phyloP scores from a whole-genome alignment of 2,329 filamentous ascomycete genomes.

The Talaromyces piceae region DNA sequence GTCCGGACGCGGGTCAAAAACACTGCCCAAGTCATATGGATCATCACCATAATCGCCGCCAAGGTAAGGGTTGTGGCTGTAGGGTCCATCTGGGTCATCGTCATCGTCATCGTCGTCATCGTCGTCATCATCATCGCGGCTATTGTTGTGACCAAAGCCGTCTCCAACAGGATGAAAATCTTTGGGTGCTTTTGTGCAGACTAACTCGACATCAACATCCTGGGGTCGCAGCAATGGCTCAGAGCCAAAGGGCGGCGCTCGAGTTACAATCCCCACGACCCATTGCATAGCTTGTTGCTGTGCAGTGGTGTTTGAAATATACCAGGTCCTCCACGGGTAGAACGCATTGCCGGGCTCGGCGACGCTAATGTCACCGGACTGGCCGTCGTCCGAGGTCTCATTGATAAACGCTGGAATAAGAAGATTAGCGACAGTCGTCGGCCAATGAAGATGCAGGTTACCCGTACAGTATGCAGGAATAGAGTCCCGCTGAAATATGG shows the following conservation, averaged over 20 bases:
- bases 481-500: constrained; percentile 25
- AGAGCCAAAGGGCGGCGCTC: constrained; percentile 23
- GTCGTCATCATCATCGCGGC: background rate
- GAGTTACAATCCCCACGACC: constrained; percentile 31
- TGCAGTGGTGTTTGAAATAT: constrained; percentile 26
- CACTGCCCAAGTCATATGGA: background rate
- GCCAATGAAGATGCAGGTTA: background rate
- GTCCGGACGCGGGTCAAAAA: background rate
- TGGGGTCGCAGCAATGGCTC: constrained; percentile 17
- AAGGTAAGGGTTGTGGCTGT: background rate
- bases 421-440: constrained; percentile 1
- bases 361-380: constrained; percentile 19
- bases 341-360: constrained; percentile 22
- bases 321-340: constrained; percentile 31
- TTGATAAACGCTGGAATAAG: constrained; percentile 24
- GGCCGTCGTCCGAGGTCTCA: constrained; percentile 16
- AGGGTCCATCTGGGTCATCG: background rate
- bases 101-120: background rate
- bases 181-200: constrained; percentile 28
- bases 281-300: constrained; percentile 28
- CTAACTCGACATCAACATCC: constrained; percentile 29
- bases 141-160: background rate
- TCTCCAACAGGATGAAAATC: background rate
- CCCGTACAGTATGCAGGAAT: constrained; percentile 28
- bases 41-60: background rate